Conservation (phyloP, 257 asterid species). For the Forsythia suspensa region DNA sequence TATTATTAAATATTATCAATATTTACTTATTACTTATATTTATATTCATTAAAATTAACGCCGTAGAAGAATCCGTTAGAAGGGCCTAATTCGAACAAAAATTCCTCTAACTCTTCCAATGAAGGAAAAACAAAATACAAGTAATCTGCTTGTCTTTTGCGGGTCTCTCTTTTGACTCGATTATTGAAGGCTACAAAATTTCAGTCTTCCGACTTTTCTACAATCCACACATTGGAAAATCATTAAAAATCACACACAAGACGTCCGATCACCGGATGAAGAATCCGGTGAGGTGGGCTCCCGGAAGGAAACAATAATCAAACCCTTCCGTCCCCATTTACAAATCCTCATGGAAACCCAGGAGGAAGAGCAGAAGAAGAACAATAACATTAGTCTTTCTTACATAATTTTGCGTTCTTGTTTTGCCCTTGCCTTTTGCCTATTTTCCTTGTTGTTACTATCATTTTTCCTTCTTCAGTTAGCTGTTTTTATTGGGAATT, state of each 20-base stretch:
- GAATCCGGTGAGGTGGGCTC: constrained; percentile 53
- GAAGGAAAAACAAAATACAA: too few relatives aligned
- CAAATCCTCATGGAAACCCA: constrained; percentile 51
- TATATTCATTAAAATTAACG: too few relatives aligned
- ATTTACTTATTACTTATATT: too few relatives aligned
- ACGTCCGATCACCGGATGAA: constrained; percentile 57
- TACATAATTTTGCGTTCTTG: constrained; percentile 40
- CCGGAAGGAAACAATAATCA: neutral
- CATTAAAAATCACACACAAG: neutral
- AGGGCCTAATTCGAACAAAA: too few relatives aligned
- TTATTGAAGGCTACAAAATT: neutral
- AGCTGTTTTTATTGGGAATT: constrained; percentile 59
- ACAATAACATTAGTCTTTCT: constrained; percentile 21
- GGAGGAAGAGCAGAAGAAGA: constrained; percentile 39
- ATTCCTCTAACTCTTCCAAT: too few relatives aligned
- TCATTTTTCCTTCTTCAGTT: constrained; percentile 52
- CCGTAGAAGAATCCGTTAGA: too few relatives aligned
- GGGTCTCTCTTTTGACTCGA: too few relatives aligned
- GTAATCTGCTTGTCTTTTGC: too few relatives aligned
- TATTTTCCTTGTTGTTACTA: constrained; percentile 39
- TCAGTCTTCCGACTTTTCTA: neutral
- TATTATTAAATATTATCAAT: too few relatives aligned
- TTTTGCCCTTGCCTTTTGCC: constrained; percentile 35
- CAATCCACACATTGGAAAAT: neutral
- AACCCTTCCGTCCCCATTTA: neutral